These are phyloP conservation scores for Claviceps citrina DNA, from an alignment of 2,329 filamentous ascomycete genomes.

Conservation along the genomic window DNA sequence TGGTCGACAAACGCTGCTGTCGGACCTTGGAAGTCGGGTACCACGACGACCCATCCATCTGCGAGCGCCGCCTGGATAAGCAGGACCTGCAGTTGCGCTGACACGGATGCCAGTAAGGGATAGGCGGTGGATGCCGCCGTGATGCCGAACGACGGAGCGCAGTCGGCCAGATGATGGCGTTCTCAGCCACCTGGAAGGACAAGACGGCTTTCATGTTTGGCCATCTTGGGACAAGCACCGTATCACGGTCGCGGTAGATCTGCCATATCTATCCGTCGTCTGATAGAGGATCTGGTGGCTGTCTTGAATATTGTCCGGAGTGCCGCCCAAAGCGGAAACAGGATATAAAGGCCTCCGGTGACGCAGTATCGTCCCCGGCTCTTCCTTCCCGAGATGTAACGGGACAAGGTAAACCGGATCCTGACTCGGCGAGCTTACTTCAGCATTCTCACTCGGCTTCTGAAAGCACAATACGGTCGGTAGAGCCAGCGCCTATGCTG, in stretches of 20 bases:
- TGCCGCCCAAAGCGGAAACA: not conserved
- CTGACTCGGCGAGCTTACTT: not conserved
- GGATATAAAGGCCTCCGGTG: not conserved
- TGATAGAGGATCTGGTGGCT: not conserved
- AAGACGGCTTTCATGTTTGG: not conserved
- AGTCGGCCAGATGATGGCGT: not conserved
- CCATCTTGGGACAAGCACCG: not conserved
- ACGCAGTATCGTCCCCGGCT: not conserved
- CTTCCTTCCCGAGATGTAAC: not conserved
- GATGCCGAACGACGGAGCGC: not conserved
- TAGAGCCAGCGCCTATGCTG: not conserved
- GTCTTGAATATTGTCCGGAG: not conserved
- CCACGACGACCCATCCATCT: not conserved
- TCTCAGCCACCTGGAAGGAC: not conserved
- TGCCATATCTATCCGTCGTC: not conserved
- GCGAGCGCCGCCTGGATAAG: not conserved
- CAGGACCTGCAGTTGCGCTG: not conserved
- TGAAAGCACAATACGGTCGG: not conserved
- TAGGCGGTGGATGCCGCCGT: not conserved
- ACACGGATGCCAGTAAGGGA: not conserved
- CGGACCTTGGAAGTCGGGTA: not conserved
- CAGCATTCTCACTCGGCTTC: not conserved
- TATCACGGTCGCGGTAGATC: not conserved
- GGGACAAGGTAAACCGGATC: not conserved
- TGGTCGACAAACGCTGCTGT: not conserved